Evolutionary conservation across 768 basidiomycete genomes (phyloP).

Genomic region (Trametes cubensis): DNA sequence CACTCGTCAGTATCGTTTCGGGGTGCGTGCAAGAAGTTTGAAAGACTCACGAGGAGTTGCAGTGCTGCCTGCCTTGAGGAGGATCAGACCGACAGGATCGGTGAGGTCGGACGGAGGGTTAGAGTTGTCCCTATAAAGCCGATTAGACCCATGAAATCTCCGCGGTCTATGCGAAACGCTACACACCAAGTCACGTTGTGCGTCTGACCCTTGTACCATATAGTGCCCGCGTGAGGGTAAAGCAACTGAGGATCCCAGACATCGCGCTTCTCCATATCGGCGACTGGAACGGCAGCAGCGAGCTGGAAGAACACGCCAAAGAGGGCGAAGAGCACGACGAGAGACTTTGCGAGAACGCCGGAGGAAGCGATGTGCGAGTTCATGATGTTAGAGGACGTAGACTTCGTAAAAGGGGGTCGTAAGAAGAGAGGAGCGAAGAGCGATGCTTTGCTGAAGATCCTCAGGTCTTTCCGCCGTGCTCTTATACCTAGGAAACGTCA

Average conservation of each 20-base stretch:
- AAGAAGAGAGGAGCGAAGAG: background rate
- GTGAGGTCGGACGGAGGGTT: slow-evolving; percentile 43
- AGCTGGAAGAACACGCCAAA: slow-evolving; percentile 18
- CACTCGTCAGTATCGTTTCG: background rate
- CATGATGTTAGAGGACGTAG: slow-evolving; percentile 5
- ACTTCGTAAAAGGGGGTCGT: slow-evolving; percentile 3
- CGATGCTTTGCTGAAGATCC: slow-evolving; percentile 1
- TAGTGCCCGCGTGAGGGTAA: slow-evolving; percentile 25
- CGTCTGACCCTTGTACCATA: slow-evolving; percentile 25
- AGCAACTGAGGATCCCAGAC: slow-evolving; percentile 24
- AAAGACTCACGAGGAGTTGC: slow-evolving; percentile 33
- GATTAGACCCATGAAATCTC: background rate
- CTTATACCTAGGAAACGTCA: background rate
- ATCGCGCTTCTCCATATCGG: slow-evolving; percentile 20
- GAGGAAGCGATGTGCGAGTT: slow-evolving; percentile 7
- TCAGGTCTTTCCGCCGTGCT: background rate
- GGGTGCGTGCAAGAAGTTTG: no score
- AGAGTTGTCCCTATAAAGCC: slow-evolving; percentile 32
- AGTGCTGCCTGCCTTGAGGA: slow-evolving; percentile 28
- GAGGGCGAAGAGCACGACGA: slow-evolving; percentile 14
- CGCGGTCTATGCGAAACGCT: no score
- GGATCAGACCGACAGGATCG: slow-evolving; percentile 30
- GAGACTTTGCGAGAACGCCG: background rate
- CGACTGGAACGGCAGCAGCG: slow-evolving; percentile 8
- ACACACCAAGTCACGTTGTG: slow-evolving; percentile 31